Evolutionary conservation across 306 rosid species (phyloP).

Genomic region (Medicago truncatula): DNA sequence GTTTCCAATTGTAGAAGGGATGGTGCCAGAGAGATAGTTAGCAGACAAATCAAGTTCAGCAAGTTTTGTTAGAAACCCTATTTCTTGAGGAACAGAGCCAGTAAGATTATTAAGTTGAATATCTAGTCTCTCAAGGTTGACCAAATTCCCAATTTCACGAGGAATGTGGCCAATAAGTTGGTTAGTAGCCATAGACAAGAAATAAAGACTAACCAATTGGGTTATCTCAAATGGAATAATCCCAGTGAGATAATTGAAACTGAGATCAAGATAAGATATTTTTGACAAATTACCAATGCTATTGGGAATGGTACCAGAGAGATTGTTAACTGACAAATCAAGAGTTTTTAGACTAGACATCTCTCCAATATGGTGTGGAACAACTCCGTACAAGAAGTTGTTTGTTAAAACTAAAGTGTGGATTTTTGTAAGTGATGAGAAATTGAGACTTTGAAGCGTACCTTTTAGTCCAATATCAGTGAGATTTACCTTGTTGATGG

Average conservation of each 20-base stretch:
- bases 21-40: too few species aligned
- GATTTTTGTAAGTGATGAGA: background rate
- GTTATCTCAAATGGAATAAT: background rate
- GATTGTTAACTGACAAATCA: too few species aligned
- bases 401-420: background rate
- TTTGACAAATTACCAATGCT: background rate
- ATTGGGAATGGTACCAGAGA: background rate
- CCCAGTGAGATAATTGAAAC: background rate
- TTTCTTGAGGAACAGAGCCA: too few species aligned
- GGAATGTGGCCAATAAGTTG: too few species aligned
- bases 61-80: too few species aligned
- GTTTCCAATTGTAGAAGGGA: too few species aligned
- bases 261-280: background rate
- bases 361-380: background rate
- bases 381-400: background rate
- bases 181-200: background rate
- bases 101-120: too few species aligned
- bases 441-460: conserved; percentile 1
- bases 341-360: background rate
- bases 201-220: background rate
- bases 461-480: background rate
- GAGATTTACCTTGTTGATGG: background rate
- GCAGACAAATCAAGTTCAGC: too few species aligned
- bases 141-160: too few species aligned
- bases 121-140: too few species aligned